Evolutionary conservation across 306 rosid species (phyloP).

Genomic region (Canavalia ensiformis): DNA sequence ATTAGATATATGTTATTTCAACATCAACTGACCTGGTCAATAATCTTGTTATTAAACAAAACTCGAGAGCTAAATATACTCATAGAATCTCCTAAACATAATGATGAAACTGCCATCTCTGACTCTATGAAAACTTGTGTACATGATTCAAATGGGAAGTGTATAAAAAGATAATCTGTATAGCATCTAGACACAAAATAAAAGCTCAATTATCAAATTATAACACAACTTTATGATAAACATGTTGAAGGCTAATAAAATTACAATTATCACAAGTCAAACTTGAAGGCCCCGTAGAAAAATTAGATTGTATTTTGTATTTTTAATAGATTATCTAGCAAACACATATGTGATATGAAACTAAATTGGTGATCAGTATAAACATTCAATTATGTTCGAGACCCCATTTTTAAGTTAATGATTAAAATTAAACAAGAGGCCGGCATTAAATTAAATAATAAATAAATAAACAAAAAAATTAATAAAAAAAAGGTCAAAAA

Average conservation of each 20-base stretch:
- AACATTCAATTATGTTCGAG: too few species aligned
- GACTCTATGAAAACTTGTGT: conserved; percentile 95
- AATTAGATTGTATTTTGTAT: conserved; percentile 77
- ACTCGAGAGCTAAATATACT: conserved; percentile 87
- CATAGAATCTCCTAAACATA: conserved; percentile 89
- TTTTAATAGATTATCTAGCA: conserved; percentile 61
- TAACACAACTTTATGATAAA: conserved; percentile 39
- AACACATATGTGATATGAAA: conserved; percentile 76
- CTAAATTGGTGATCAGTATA: conserved; percentile 69
- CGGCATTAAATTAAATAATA: too few species aligned
- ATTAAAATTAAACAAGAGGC: too few species aligned
- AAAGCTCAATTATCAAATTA: conserved; percentile 43
- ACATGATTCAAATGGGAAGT: conserved; percentile 94
- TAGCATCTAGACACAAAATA: conserved; percentile 69
- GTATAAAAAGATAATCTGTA: conserved; percentile 86
- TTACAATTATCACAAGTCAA: conserved; percentile 39
- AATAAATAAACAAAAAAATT: too few species aligned
- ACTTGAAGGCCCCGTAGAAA: conserved; percentile 86
- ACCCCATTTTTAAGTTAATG: too few species aligned
- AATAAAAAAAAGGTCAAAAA: too few species aligned
- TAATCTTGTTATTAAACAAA: conserved; percentile 88
- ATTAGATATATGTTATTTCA: too few species aligned
- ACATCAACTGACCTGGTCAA: conserved; percentile 77
- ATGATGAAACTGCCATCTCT: conserved; percentile 80
- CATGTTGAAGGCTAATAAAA: neutral